Evolutionary conservation across 2,329 filamentous ascomycete genomes (phyloP), one percentile per base, ranked within the genome.

Genomic region (Davidsoniella virescens): DNA sequence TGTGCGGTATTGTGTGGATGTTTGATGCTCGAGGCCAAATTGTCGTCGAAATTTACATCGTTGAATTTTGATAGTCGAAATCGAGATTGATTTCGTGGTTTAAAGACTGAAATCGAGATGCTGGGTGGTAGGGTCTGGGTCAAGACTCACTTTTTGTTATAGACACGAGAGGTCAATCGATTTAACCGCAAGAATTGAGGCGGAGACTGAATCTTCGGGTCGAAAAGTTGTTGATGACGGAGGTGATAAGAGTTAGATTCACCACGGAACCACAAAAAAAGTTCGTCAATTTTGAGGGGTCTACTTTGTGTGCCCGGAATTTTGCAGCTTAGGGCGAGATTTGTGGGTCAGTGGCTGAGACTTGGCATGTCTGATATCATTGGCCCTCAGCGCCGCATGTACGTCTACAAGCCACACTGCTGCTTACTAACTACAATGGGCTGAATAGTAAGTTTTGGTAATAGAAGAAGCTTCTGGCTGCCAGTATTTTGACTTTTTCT

Each of bases 151-250:
- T 58, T 53, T 56, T 56, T 37, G 48, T 53, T 55, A 61, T 68
- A 80, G 87, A 88, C 84, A 82, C 75, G 84, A 88, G 84, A 83
- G 75, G 73, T 87, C 90, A 96, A 96, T 96, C 90, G 80, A 83
- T 94, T 96, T 94, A 94, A 95, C 90, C 90, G 87, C 85, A 33
- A 43, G 50, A 69, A 70, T 69, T 81, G 84, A 81, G 77, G 84
- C 88, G 90, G 90, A 94, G 90, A 96, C 90, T 95, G 90, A 93
- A 78, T 82, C 87, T 87, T 92, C 86, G 77, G 86, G 87, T 94
- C 82, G 48, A 45, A 45, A 59, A 57, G 58, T 57, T 57, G 55
- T 50, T 53, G 39, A 48, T 48, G 48, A 49, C 39, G 39, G 44
- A 44, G 29, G 40, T 52, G 48, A 50, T 50, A 53, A 50, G 33